phyloP scores from a whole-genome alignment of 2,329 filamentous ascomycete genomes.

The Fusarium pseudograminearum region DNA sequence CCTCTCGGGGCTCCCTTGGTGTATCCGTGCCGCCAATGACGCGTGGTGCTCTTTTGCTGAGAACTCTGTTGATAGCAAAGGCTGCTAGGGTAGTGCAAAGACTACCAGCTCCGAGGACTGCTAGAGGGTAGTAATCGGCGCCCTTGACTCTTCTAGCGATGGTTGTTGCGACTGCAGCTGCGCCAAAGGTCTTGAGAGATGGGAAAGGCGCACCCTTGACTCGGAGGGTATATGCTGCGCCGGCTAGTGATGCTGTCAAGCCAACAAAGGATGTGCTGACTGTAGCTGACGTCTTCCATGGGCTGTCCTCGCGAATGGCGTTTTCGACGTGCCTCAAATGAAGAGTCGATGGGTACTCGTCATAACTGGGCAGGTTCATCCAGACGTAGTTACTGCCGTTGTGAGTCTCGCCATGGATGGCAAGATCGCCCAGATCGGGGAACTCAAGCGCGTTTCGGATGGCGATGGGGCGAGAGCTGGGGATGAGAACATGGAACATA shows the following conservation, averaged over 20 bases:
- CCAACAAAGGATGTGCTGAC: constrained; percentile 33
- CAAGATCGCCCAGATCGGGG: constrained; percentile 27
- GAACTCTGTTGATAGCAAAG: constrained; percentile 17
- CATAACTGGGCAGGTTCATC: constrained; percentile 28
- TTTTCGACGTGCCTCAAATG: constrained; percentile 32
- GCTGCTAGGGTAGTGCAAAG: constrained; percentile 33
- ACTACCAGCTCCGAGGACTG: constrained; percentile 25
- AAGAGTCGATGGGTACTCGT: constrained; percentile 23
- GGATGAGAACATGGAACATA: constrained; percentile 35
- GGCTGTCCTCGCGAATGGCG: constrained; percentile 21
- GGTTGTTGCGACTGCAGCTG: constrained; percentile 13
- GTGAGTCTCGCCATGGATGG: constrained; percentile 35
- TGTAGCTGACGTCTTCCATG: constrained; percentile 36
- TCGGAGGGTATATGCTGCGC: constrained; percentile 22
- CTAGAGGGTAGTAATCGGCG: constrained; percentile 27
- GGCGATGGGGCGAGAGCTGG: constrained; percentile 33
- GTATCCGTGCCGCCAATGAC: constrained; percentile 28
- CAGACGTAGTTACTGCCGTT: constrained; percentile 32
- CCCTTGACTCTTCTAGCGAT: constrained; percentile 22
- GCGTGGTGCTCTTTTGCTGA: constrained; percentile 30
- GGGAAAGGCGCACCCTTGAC: constrained; percentile 33
- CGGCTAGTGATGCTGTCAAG: constrained; percentile 28
- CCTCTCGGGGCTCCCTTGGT: constrained; percentile 24
- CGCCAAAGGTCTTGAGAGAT: constrained; percentile 14
- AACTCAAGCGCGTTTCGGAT: constrained; percentile 31